Conservation (phyloP, 2,329 filamentous ascomycete genomes). For the Venturia pyrina region DNA sequence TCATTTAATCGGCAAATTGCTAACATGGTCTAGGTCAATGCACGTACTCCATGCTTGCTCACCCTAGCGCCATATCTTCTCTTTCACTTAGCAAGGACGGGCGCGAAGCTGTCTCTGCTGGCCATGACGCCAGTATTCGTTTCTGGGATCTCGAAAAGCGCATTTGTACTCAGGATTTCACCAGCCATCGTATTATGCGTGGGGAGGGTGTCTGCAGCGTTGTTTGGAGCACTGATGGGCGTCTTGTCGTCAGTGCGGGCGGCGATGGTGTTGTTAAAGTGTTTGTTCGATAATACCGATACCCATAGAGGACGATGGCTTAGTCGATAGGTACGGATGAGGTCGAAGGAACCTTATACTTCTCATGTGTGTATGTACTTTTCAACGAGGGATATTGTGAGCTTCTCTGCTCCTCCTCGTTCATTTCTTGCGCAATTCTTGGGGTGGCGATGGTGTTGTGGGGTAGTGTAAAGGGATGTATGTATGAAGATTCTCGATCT, state of each 20-base stretch:
- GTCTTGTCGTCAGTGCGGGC: constrained; percentile 88
- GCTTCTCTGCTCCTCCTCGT: neutral
- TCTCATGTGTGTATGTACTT: constrained; percentile 4
- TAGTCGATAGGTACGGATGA: neutral
- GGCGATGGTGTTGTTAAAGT: constrained; percentile 96
- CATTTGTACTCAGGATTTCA: constrained; percentile 90
- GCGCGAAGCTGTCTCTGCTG: constrained; percentile 86
- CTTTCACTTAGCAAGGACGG: constrained; percentile 89
- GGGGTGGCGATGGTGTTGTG: neutral
- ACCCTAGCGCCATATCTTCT: constrained; percentile 84
- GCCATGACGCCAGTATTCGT: constrained; percentile 87
- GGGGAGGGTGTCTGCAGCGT: constrained; percentile 92
- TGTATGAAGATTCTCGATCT: neutral
- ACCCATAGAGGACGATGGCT: neutral
- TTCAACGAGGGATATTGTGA: neutral
- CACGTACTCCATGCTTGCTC: constrained; percentile 97
- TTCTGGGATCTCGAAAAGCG: constrained; percentile 98
- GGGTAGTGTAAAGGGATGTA: neutral
- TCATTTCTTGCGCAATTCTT: neutral
- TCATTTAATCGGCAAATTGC: neutral
- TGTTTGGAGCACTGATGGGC: constrained; percentile 90
- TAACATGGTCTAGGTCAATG: constrained; percentile 64
- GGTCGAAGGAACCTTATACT: neutral
- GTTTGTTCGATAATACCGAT: constrained; percentile 37
- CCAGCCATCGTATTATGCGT: constrained; percentile 84